Evolutionary conservation across 257 asterid genomes (phyloP).

Genomic region (Cordia subcordata): DNA sequence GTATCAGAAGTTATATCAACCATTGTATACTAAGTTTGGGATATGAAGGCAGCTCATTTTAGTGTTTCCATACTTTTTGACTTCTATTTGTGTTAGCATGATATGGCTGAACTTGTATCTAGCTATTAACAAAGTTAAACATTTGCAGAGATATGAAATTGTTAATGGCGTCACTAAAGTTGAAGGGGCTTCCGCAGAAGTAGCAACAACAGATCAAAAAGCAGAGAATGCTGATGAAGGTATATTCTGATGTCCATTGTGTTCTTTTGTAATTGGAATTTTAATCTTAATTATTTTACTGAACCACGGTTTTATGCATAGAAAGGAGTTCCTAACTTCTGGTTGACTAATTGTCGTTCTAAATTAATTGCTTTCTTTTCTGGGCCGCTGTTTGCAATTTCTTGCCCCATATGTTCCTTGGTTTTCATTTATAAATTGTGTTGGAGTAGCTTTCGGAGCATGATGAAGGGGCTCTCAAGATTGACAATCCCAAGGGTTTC

Average conservation of each 20-base stretch:
- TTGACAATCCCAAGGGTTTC: slow-evolving; percentile 26
- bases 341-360: slow-evolving; percentile 10
- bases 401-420: background rate
- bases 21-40: slow-evolving; percentile 49
- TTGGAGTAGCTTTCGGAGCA: slow-evolving; percentile 14
- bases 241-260: background rate
- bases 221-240: slow-evolving; percentile 11
- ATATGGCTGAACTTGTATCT: background rate
- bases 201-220: slow-evolving; percentile 10
- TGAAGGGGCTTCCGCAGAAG: slow-evolving; percentile 25
- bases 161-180: slow-evolving; percentile 51
- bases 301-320: background rate
- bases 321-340: slow-evolving; percentile 26
- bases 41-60: background rate
- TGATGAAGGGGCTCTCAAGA: slow-evolving; percentile 24
- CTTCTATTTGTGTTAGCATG: background rate
- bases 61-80: background rate
- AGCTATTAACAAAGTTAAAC: background rate
- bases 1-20: slow-evolving; percentile 60
- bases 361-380: background rate
- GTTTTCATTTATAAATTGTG: background rate
- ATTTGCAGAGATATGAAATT: slow-evolving; percentile 49
- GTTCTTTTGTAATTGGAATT: too few species aligned
- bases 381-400: background rate
- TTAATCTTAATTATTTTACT: too few species aligned